Evolutionary conservation across 768 basidiomycete species (phyloP), one percentile per base, ranked within the genome.

Genomic region (Cystofilobasidium capitatum): DNA sequence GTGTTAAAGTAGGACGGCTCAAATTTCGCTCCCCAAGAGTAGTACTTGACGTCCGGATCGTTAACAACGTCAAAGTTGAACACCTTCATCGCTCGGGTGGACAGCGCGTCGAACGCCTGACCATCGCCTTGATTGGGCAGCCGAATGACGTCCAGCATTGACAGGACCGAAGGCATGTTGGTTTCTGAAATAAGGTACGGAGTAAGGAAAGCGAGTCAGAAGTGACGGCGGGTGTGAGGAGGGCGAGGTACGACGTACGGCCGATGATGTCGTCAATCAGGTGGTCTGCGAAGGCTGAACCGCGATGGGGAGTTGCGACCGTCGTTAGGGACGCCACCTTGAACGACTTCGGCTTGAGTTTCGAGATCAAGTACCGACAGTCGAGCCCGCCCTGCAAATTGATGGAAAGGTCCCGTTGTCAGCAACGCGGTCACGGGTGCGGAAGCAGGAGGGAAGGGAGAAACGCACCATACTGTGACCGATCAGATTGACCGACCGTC

Each of bases 121-220:
- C 96, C 96, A 71, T 97, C 93, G 13, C 96, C 96, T 1, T 90
- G 89, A 13, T 93, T 89, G 66, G 89, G 94, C 10, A 93, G 88
- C 3, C 91, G 82, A 47, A 96, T 75, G 12, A 73, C 72, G 70
- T 91, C 88, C 26, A 99, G 83, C 7, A 80, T 64, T 63, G 75
- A 72, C 17, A 81, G 58, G 39, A 82, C 69, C 0, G 78, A 71
- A 1, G 81, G 79, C 5, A 82, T 68, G 26, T 77, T 75, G 29
- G 79, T 77, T 16, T 73, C 74, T 72, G 60, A 10, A 16, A 7
- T 31, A 8, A n/a, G 36, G 35, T 12, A 24, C 10, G 22, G 58
- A 22, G 55, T 9, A 8, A 49, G 12, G 4, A 20, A 12, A 31
- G n/a, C 45, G 16, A 12, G 39, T 4, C 5, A 59, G 31, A n/a